Evolutionary conservation across 2,329 filamentous ascomycete species (phyloP), one percentile per base, ranked within the genome.

Genomic region (Peltaster fructicola): DNA sequence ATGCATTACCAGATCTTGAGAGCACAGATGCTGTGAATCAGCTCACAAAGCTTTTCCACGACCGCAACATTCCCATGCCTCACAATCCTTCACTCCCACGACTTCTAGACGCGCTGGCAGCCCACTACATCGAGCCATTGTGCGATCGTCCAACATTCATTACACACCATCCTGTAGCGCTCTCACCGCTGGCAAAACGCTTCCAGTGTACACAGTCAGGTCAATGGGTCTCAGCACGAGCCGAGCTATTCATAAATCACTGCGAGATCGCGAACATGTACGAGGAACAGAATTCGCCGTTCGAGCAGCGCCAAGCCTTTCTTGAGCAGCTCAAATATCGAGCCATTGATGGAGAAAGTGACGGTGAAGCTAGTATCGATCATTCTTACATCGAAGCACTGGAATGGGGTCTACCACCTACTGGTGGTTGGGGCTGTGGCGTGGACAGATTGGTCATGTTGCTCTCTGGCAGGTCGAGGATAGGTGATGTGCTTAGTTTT

Each of bases 231-330:
- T 41, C 48, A 14, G 45, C 47, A 7, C 45, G 48, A 15, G 47
- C 45, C 7, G 48, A 52, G 22, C 44, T 52, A 21, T 51, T 50
- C 37, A 45, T 49, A 25, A 52, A 68, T 24, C 71, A 75, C 19
- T 68, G 70, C 27, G 88, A 98, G 47, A 63, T 92, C 15, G 80
- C 85, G 32, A 98, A 98, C 51, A 90, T 85, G 58, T 98, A 98
- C 50, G 88, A 98, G 50, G 88, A 98, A 53, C 88, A 98, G 49
- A 98, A 98, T 50, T 78, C 80, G 25, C 88, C 88, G 0, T 72
- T 76, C 26, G 77, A 75, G 40, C 88, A 98, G 54, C 65, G 78
- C 22, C 61, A 66, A 27, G 98, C 98, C 51, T 82, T 98, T 35
- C 52, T 70, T 22, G 63, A 64, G 34, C 69, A 73, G 41, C 30